Conservation (phyloP, 768 basidiomycete genomes). For the Strobilomyces dryophilus region DNA sequence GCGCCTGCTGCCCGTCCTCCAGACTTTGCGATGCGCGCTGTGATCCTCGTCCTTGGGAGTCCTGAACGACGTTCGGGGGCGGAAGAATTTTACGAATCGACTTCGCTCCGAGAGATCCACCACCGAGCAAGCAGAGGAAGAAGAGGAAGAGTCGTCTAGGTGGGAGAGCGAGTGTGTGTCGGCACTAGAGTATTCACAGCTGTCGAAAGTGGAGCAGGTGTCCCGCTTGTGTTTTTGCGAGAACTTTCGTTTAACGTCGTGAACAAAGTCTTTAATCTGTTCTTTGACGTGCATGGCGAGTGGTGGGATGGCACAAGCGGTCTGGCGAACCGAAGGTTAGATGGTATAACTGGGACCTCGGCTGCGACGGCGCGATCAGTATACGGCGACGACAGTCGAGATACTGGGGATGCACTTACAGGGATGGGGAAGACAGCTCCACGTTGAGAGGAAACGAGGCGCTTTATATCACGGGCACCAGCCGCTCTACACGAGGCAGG, state of each 20-base stretch:
- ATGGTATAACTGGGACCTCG: background rate
- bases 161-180: slow-evolving; percentile 10
- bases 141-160: slow-evolving; percentile 7
- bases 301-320: too few relatives aligned
- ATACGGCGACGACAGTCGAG: background rate
- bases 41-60: slow-evolving; percentile 1
- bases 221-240: slow-evolving; percentile 24
- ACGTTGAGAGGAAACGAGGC: slow-evolving; percentile 6
- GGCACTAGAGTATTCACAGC: slow-evolving; percentile 11
- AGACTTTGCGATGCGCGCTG: slow-evolving; percentile 8
- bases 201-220: slow-evolving; percentile 11
- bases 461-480: slow-evolving; percentile 1
- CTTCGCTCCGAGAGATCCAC: slow-evolving; percentile 1
- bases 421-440: background rate
- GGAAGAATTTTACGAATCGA: slow-evolving; percentile 14
- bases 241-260: slow-evolving; percentile 31
- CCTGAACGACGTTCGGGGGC: slow-evolving; percentile 8
- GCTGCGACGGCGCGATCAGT: background rate
- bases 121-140: slow-evolving; percentile 13
- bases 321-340: background rate
- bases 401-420: slow-evolving; percentile 1
- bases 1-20: slow-evolving; percentile 6
- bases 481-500: slow-evolving; percentile 1
- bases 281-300: slow-evolving; percentile 29
- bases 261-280: slow-evolving; percentile 26